Base-by-base conservation (phyloP, 192 early-diverging fungal genomes). In the Paraglomus brasilianum region DNA sequence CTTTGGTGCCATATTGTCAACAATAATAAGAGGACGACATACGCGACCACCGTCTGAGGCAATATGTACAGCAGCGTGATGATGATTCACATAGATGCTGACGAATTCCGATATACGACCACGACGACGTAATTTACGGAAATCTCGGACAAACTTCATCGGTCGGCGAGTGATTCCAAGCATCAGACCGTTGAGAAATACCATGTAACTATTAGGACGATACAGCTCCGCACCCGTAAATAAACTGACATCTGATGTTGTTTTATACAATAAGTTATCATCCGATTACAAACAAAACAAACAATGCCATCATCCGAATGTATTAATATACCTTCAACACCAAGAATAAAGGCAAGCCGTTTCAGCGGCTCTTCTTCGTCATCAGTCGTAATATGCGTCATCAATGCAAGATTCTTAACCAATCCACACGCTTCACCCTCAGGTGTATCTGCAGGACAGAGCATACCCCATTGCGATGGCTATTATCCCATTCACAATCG, bases 341-440 rank as follows among this genome's bases (percentile, higher is more conserved):
- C 96, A 11, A 98, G 83, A 47, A 89, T 83, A 81, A 88, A 96
- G 0, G 89, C 86, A 13, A 97, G 82, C 50, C 87, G 80, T 39
- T 82, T 74, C 10, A 98, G 85, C 1, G 91, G 88, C 15, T 79
- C 83, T 71, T 96, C 95, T 63, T 95, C 95, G 44, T 89, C 86
- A 72, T 96, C 93, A 5, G 93, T 95, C 3, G 96, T 98, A 79
- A 98, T 98, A 80, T 98, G 96, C 5, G 95, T 95, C 95, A 98
- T 96, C 39, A 98, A 82, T 5, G 96, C 96, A 82, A 98, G 81
- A 66, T 98, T 98, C 82, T 97, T 97, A 52, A 98, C 91, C 48
- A 98, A 80, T 65, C 96, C 96, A 75, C 96, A 98, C 6, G 92
- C 93, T 81, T 98, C 96, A 72, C 96, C 96, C 87, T 98, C 96